phyloP scores from a whole-genome alignment of 1,284 basidiomycete genomes.

The Hemileia vastatrix region DNA sequence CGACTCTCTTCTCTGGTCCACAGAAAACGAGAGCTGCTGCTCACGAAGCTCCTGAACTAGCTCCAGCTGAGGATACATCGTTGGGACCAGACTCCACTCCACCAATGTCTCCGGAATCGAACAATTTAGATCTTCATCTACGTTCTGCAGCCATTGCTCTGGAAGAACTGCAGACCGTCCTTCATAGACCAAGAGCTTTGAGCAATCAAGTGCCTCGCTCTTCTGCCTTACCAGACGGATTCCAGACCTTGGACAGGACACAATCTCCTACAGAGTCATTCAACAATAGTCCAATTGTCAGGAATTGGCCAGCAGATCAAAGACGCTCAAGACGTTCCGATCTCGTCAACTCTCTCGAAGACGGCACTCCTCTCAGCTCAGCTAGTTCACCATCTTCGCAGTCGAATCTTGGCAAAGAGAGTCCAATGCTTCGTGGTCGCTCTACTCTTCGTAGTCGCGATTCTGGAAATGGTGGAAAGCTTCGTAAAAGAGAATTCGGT shows the following conservation, averaged over 20 bases:
- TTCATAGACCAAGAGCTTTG: background rate
- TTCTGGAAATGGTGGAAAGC: background rate
- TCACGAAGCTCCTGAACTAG: background rate
- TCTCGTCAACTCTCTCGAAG: background rate
- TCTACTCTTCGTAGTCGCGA: background rate
- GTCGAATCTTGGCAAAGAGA: background rate
- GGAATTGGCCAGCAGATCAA: background rate
- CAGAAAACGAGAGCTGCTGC: background rate
- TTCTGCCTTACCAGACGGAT: background rate
- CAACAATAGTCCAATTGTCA: background rate
- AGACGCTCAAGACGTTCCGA: background rate
- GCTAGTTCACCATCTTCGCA: too few relatives aligned
- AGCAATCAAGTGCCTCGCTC: background rate
- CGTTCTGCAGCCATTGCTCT: background rate
- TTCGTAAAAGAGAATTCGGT: background rate
- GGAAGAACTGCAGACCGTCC: background rate
- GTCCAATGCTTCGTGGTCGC: background rate
- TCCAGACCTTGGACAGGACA: background rate
- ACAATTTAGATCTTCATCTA: background rate
- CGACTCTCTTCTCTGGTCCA: background rate
- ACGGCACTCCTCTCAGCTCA: too few relatives aligned
- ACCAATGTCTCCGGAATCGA: background rate
- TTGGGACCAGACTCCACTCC: background rate
- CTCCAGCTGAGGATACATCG: background rate
- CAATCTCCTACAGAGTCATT: background rate